A percentile compares a stretch with the other conserved stretches of the same genome.
Conservation (phyloP, 768 basidiomycete genomes). For the Trametes villosa region DNA sequence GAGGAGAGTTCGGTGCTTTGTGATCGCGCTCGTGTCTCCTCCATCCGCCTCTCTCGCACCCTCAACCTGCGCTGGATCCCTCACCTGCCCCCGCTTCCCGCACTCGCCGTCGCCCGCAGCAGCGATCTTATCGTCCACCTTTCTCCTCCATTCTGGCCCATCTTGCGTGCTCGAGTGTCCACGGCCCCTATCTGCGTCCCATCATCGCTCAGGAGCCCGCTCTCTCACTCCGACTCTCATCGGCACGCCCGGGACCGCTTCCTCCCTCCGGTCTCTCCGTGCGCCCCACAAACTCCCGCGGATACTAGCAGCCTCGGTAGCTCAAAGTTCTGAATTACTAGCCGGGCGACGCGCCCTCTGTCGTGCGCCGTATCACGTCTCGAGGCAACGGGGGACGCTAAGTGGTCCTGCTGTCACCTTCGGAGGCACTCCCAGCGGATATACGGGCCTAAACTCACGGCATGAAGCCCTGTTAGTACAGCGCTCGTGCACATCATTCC, state of each 20-base stretch:
- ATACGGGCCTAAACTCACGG: background rate
- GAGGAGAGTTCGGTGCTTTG: background rate
- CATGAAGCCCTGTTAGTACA: background rate
- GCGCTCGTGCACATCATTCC: conserved; percentile 2
- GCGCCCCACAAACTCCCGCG: background rate
- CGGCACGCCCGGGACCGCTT: conserved; percentile 5
- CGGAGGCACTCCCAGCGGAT: background rate
- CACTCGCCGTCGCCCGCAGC: background rate
- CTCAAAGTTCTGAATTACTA: no score
- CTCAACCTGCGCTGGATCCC: background rate
- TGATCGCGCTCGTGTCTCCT: background rate
- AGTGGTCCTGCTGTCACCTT: background rate
- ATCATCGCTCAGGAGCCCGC: conserved; percentile 2
- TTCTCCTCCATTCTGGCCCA: background rate
- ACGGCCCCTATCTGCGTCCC: conserved; percentile 2
- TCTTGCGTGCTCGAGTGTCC: background rate
- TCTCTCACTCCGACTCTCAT: conserved; percentile 10
- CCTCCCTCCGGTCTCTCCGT: background rate
- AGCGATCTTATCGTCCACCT: conserved; percentile 12
- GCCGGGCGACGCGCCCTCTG: background rate
- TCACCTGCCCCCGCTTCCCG: background rate
- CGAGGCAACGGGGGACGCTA: conserved; percentile 9
- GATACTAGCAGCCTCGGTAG: background rate
- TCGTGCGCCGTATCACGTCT: conserved; percentile 9
- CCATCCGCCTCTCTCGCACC: background rate